Base-by-base conservation (phyloP, 768 basidiomycete species). In the Termitomyces sp. region DNA sequence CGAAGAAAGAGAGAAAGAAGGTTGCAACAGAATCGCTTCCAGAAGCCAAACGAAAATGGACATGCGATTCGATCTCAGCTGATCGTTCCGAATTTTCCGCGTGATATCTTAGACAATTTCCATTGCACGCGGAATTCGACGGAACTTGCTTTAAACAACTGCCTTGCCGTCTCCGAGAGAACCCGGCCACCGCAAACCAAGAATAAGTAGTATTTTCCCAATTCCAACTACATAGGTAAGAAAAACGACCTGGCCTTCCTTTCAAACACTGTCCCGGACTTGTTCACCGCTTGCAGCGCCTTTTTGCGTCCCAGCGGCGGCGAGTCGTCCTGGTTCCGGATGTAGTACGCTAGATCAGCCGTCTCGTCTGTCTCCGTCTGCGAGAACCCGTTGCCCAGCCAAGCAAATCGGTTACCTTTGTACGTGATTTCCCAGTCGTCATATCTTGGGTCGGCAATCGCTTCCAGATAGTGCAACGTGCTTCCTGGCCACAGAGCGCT, bases 351-450 rank as follows among this genome's bases (percentile, higher is more conserved):
- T 67, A 65, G 69, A 43, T 73, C 70, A 3, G 70, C 68, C 4
- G 67, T 70, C 19, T 33, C 35, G 38, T 72, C 71, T 21, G 57
- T 33, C 56, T 74, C 72, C 1, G 68, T 67, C 50, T 68, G 71
- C 28, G 73, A 73, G 50, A 58, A 69, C 2, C 71, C 71, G 53
- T 71, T 72, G 10, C 71, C 73, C 3, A 74, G 59, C 61, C 62
- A 73, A 5, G 68, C 61, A 57, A 72, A 72, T n/a, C 70, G 64
- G 44, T 72, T 74, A 3, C 70, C 71, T 14, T 56, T 59, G 48
- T 72, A 72, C 38, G 59, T 66, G 55, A 74, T 64, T 35, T 69
- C 62, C 71, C 73, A 74, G 47, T 73, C 70, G 10, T 73, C 72
- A 50, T 68, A 74, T 7, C 71, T 65, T 14, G 68, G 67, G 3